Percentiles rank a stretch among this genome's conserved stretches.
Evolutionary conservation across 2,329 filamentous ascomycete species (phyloP).

Genomic region (Aspergillus viridinutans): DNA sequence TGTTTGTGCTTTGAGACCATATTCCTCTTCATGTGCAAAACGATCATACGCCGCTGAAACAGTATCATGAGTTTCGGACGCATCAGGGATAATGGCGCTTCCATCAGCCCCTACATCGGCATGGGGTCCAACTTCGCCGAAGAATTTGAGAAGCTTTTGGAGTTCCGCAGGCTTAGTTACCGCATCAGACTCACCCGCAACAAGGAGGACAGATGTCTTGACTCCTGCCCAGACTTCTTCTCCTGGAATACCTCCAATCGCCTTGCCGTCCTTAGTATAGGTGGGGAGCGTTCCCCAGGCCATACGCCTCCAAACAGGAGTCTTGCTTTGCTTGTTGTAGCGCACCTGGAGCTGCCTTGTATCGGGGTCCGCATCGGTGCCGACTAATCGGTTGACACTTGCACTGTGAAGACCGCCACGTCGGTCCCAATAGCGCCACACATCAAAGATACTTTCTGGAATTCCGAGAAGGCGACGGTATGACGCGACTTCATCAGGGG

Average conservation of each 20-base stretch:
- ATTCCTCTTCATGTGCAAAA: slow-evolving; percentile 25
- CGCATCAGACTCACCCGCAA: slow-evolving; percentile 72
- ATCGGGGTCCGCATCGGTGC: slow-evolving; percentile 37
- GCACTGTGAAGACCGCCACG: slow-evolving; percentile 71
- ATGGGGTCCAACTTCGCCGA: slow-evolving; percentile 27
- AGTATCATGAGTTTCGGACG: slow-evolving; percentile 27
- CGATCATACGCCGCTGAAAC: slow-evolving; percentile 8
- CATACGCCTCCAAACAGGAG: slow-evolving; percentile 78
- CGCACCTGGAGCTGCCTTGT: slow-evolving; percentile 41
- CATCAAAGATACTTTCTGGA: slow-evolving; percentile 64
- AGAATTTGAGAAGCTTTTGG: slow-evolving; percentile 57
- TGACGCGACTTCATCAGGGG: slow-evolving; percentile 47
- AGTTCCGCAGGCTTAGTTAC: slow-evolving; percentile 71
- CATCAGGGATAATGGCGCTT: slow-evolving; percentile 27
- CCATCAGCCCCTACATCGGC: slow-evolving; percentile 21
- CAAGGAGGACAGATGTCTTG: slow-evolving; percentile 68
- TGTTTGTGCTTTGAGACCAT: slow-evolving; percentile 20
- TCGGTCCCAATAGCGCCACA: slow-evolving; percentile 74
- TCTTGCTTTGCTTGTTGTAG: slow-evolving; percentile 74
- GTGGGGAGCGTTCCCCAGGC: slow-evolving; percentile 65
- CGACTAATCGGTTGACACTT: slow-evolving; percentile 71
- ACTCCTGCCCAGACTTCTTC: slow-evolving; percentile 68
- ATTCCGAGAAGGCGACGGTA: slow-evolving; percentile 61
- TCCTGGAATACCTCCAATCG: slow-evolving; percentile 64
- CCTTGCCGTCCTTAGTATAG: slow-evolving; percentile 46